Evolutionary conservation across 352 stramenopile genomes (phyloP).

Genomic region (Thraustochytrium sp.): DNA sequence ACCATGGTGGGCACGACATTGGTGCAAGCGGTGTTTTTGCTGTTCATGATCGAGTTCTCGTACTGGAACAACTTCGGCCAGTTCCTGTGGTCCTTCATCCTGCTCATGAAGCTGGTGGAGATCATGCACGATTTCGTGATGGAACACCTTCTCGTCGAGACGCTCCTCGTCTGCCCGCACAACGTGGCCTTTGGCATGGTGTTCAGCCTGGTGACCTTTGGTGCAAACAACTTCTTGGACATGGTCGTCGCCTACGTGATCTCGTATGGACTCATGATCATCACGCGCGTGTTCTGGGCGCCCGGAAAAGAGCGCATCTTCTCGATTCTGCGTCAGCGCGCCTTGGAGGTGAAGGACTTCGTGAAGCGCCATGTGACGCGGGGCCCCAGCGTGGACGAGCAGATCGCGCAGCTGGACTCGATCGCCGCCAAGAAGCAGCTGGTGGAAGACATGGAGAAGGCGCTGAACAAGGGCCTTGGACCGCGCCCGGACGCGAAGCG

Average conservation of each 20-base stretch:
- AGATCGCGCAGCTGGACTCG: neutral
- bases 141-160: slow-evolving; percentile 79
- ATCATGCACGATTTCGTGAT: slow-evolving; percentile 75
- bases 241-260: slow-evolving; percentile 90
- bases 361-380: neutral
- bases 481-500: slow-evolving; percentile 46
- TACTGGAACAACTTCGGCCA: slow-evolving; percentile 88
- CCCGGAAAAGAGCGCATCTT: slow-evolving; percentile 70
- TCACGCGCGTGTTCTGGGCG: slow-evolving; percentile 81
- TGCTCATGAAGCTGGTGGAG: slow-evolving; percentile 82
- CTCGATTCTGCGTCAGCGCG: slow-evolving; percentile 52
- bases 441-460: slow-evolving; percentile 47
- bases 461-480: neutral
- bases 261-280: slow-evolving; percentile 87
- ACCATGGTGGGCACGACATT: slow-evolving; percentile 91
- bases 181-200: slow-evolving; percentile 79
- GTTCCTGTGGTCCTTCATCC: slow-evolving; percentile 93
- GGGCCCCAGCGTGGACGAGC: neutral
- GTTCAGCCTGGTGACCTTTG: slow-evolving; percentile 85
- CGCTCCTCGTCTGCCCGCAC: slow-evolving; percentile 78
- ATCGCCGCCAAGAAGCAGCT: slow-evolving; percentile 48
- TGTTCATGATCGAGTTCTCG: slow-evolving; percentile 89
- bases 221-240: slow-evolving; percentile 89
- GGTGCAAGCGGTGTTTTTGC: slow-evolving; percentile 79
- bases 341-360: slow-evolving; percentile 38